Conservation (phyloP, 306 rosid genomes). For the Vigna reflexopilosa region DNA sequence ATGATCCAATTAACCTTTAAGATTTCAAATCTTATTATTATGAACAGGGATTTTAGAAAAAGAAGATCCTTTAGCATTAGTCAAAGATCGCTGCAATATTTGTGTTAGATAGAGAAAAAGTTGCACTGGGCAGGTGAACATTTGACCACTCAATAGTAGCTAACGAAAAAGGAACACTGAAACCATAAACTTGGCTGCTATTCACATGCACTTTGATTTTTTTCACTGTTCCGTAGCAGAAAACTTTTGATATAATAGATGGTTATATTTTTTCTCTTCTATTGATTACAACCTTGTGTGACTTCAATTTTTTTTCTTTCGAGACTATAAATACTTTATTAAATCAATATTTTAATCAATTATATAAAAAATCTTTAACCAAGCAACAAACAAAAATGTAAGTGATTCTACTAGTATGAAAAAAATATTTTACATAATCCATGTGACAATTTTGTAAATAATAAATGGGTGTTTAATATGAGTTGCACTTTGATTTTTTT, state of each 20-base stretch:
- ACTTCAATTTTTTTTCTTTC: no score
- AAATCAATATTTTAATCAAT: no score
- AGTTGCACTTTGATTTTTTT: no score
- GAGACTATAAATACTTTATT: no score
- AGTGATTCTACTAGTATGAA: no score
- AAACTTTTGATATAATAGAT: not conserved
- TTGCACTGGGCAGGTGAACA: constrained; percentile 31
- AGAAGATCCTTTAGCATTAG: constrained; percentile 21
- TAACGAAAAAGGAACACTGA: constrained; percentile 7
- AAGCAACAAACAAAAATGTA: no score
- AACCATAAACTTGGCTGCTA: not conserved
- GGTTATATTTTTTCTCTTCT: no score
- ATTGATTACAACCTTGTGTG: no score
- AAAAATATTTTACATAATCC: no score
- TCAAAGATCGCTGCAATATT: constrained; percentile 39
- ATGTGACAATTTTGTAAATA: no score
- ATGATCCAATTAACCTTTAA: not conserved
- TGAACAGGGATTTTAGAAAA: constrained; percentile 15
- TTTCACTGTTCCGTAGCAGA: not conserved
- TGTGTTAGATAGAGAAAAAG: constrained; percentile 31
- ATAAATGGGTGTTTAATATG: no score
- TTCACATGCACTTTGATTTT: constrained; percentile 38
- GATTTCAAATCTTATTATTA: constrained; percentile 14
- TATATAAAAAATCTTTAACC: no score
- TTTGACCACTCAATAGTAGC: constrained; percentile 26